Evolutionary conservation across 306 rosid species (phyloP), one percentile per base, ranked within the genome.

Genomic region (Ziziphus jujuba): DNA sequence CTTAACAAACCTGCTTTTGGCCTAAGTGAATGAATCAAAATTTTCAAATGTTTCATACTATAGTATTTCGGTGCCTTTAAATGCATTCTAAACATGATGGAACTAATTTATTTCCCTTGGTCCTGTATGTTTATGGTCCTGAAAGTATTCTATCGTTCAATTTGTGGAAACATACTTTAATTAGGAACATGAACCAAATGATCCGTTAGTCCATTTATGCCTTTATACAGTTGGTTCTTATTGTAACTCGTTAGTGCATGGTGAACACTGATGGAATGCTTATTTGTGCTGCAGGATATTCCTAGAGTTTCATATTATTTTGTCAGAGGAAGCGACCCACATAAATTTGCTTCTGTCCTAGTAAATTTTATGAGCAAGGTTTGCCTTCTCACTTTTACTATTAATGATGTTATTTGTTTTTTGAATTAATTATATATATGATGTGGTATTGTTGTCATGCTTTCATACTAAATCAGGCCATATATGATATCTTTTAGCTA

Each of bases 301-400:
- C 69, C 85, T 86, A 89, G 82, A 69, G 95, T 95, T 28, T 80
- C 96, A 31, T 56, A 80, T 66, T 90, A 90, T 79, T 95, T 87
- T 69, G 80, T 87, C 47, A 86, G 84, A 87, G 99, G 97, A 84
- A 87, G 90, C 75, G 71, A 87, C 79, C 95, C 89, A 15, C 66
- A 71, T 80, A 79, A 82, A 82, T 95, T 95, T 75, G 99, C 96
- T 65, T 71, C 91, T 60, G 68, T 80, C 53, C 81, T 90, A 53
- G 87, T 95, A 64, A 83, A 81, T 70, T 95, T 88, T 78, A 79
- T 86, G 95, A 89, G 92, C 81, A 90, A 85, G 99, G 99, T 95
- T 71, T 34, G 47, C 59, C 28, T 34, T 48, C 19, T 67, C 68
- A 63, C 66, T 64, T 23, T 55, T 36, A 23, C 35, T 61, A 20